phyloP scores from a whole-genome alignment of 495 filamentous ascomycete genomes.

The Margaritispora aquatica region DNA sequence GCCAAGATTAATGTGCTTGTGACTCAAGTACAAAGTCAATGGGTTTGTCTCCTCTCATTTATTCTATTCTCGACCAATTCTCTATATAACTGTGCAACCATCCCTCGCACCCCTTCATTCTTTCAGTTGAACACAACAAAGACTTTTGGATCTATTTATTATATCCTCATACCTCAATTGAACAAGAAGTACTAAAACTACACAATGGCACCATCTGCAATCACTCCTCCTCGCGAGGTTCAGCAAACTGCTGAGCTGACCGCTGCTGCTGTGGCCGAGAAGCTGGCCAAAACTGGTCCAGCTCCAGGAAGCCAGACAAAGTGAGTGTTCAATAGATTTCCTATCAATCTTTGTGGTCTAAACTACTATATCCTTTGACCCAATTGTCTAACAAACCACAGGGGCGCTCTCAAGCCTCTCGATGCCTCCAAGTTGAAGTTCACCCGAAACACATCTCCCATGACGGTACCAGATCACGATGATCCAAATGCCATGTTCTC shows the following conservation, averaged over 20 bases:
- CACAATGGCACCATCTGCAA: constrained; percentile 24
- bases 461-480: constrained; percentile 58
- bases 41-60: neutral
- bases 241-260: constrained; percentile 22
- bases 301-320: constrained; percentile 2
- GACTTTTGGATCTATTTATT: neutral
- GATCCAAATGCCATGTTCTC: constrained; percentile 39
- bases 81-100: neutral
- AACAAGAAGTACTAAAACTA: too few species aligned
- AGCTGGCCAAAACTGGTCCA: constrained; percentile 18
- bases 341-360: too few species aligned
- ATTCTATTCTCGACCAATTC: too few species aligned
- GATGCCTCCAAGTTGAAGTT: constrained; percentile 69
- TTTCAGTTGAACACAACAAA: neutral
- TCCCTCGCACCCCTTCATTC: neutral
- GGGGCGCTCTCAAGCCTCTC: constrained; percentile 31
- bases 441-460: constrained; percentile 58
- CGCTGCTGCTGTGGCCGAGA: constrained; percentile 20
- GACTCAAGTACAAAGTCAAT: constrained; percentile 1
- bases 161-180: neutral
- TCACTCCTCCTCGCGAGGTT: constrained; percentile 21
- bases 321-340: constrained; percentile 1
- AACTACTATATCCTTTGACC: neutral
- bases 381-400: neutral
- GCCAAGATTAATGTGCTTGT: neutral